Base-by-base conservation (phyloP, 208 protist genomes). In the Polymyxa betae region DNA sequence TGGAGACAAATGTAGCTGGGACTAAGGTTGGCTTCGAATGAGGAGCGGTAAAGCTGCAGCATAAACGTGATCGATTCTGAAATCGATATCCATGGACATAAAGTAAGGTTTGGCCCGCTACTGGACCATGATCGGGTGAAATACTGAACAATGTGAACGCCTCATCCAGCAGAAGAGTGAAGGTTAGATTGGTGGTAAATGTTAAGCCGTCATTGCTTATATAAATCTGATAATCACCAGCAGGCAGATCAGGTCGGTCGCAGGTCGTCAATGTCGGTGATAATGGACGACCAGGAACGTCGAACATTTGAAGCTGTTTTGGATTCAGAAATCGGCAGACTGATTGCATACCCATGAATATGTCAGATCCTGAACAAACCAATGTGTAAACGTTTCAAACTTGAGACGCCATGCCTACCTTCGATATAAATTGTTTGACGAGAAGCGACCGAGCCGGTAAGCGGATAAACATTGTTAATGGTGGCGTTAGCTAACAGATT, bases 141-240 rank as follows among this genome's bases (percentile, higher is more conserved):
- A 82, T 12, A 35, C 16, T n/a, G 72, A 35, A 12, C 5, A 82
- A 12, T 20, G 5, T 43, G 72, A 43, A 38, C 20, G 54, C 54
- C 54, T 66, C 54, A 24, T 60, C 49, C n/a, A 35, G 16, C 5
- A 35, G 5, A 5, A 35, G 5, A 12, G n/a, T 35, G 72, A 45
- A 82, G 35, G 40, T 20, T 35, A 82, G 5, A n/a, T 35, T 43
- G 12, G n/a, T 35, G 5, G 35, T 40, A n/a, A 82, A 82, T 12
- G 5, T n/a, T 43, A 82, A 5, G 72, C 16, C 72, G 72, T 82
- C 72, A n/a, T 82, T 82, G 72, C 72, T 82, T 20, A 82, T n/a
- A n/a, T 35, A 82, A 35, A 82, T n/a, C 5, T 5, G 5, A 35
- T 82, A 82, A 20, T 20, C 5, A 12, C 72, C 72, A 20, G 5